Conservation (phyloP, 768 basidiomycete species). For the Suillus clintonianus region DNA sequence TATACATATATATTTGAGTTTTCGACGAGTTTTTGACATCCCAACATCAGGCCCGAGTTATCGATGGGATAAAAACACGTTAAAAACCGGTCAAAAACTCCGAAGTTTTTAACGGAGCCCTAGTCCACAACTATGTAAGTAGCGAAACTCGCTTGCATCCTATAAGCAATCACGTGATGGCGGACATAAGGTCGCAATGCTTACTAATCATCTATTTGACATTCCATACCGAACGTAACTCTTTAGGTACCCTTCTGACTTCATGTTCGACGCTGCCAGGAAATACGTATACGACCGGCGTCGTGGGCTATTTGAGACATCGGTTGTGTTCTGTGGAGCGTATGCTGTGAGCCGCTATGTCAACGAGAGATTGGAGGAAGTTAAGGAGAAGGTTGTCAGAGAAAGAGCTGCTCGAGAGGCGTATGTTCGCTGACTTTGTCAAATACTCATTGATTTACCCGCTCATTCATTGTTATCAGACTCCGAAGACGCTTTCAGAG, state of each 20-base stretch:
- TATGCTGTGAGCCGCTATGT: slow-evolving; percentile 69
- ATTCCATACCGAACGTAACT: too few relatives aligned
- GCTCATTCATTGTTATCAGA: slow-evolving; percentile 37
- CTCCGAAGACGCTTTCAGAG: slow-evolving; percentile 72
- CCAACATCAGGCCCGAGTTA: too few relatives aligned
- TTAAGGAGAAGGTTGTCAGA: slow-evolving; percentile 60
- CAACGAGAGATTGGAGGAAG: slow-evolving; percentile 60
- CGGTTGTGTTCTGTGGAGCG: slow-evolving; percentile 55
- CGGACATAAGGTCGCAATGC: too few relatives aligned
- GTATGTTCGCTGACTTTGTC: slow-evolving; percentile 43
- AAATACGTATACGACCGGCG: slow-evolving; percentile 54
- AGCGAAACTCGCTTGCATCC: too few relatives aligned
- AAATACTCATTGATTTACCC: slow-evolving; percentile 3
- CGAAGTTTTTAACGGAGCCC: too few relatives aligned
- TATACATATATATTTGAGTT: too few relatives aligned
- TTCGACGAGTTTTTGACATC: too few relatives aligned
- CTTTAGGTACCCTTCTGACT: neutral
- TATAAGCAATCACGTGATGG: too few relatives aligned
- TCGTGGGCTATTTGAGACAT: slow-evolving; percentile 47
- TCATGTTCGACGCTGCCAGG: slow-evolving; percentile 47
- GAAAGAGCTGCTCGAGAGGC: slow-evolving; percentile 67
- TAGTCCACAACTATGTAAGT: too few relatives aligned
- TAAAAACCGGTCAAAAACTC: too few relatives aligned
- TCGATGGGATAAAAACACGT: too few relatives aligned
- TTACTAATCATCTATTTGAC: too few relatives aligned